A percentile compares a stretch with the other conserved stretches of the same genome.
phyloP scores from a whole-genome alignment of 345 rosid species.

The Atalantia buxifolia region DNA sequence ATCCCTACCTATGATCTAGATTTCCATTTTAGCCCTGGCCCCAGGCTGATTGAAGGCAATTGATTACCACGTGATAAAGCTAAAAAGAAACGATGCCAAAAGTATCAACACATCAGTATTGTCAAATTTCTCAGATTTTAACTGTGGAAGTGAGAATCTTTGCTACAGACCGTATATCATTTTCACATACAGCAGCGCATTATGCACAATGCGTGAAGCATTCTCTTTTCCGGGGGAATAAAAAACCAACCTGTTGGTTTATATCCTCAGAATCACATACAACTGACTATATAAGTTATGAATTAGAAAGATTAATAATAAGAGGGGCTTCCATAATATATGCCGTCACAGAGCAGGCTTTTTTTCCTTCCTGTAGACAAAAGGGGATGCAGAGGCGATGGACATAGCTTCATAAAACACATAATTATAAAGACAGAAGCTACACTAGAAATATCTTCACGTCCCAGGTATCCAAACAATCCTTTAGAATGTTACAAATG shows the following conservation, averaged over 20 bases:
- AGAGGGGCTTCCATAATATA: not conserved
- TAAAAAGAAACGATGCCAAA: too few species aligned
- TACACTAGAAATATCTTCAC: slow-evolving; percentile 9
- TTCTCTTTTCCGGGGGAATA: not conserved
- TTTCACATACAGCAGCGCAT: too few species aligned
- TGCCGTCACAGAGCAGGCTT: not conserved
- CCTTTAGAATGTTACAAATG: slow-evolving; percentile 13
- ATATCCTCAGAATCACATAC: not conserved
- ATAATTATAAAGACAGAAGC: not conserved
- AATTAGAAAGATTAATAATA: not conserved
- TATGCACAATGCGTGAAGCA: too few species aligned
- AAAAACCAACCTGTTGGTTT: not conserved
- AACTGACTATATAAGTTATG: not conserved
- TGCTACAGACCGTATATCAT: too few species aligned
- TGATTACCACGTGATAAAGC: too few species aligned
- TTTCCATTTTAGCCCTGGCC: too few species aligned
- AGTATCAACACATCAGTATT: too few species aligned
- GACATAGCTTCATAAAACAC: not conserved
- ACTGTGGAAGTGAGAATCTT: too few species aligned
- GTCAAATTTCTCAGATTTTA: too few species aligned
- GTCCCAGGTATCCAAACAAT: slow-evolving; percentile 16
- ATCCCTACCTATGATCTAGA: too few species aligned
- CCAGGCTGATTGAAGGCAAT: too few species aligned
- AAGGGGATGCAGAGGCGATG: not conserved
- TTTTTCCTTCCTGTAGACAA: not conserved